phyloP scores from a whole-genome alignment of 495 filamentous ascomycete genomes.

The Mytilinidion resinicola region DNA sequence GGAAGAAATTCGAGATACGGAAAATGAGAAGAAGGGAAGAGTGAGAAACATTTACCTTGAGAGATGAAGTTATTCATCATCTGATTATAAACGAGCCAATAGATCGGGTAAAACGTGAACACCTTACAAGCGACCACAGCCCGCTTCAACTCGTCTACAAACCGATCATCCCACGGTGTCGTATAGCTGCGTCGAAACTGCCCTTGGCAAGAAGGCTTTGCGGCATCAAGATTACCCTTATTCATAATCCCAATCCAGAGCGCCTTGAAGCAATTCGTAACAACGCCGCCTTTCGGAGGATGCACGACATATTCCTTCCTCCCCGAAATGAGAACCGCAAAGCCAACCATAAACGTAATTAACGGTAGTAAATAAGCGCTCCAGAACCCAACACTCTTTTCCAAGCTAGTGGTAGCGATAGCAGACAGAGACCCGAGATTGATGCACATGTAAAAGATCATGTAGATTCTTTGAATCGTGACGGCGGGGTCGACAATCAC shows the following conservation, averaged over 20 bases:
- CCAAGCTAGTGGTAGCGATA: slow-evolving; percentile 59
- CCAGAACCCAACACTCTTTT: slow-evolving; percentile 66
- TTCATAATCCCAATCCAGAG: slow-evolving; percentile 56
- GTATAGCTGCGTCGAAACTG: slow-evolving; percentile 20
- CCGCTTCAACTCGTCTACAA: slow-evolving; percentile 44
- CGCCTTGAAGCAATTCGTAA: slow-evolving; percentile 56
- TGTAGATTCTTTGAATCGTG: slow-evolving; percentile 67
- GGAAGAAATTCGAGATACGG: background rate
- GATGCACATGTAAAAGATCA: slow-evolving; percentile 61
- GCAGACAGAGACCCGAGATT: slow-evolving; percentile 67
- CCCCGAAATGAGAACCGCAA: slow-evolving; percentile 33
- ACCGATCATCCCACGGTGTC: slow-evolving; percentile 42
- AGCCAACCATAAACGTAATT: slow-evolving; percentile 51
- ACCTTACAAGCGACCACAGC: slow-evolving; percentile 48
- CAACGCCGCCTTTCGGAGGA: slow-evolving; percentile 56
- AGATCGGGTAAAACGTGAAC: slow-evolving; percentile 51
- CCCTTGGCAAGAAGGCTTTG: slow-evolving; percentile 56
- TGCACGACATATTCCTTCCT: slow-evolving; percentile 53
- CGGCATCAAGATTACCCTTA: slow-evolving; percentile 55
- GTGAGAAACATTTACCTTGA: slow-evolving; percentile 20
- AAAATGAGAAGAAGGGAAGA: background rate
- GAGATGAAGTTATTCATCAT: slow-evolving; percentile 33
- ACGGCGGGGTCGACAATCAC: slow-evolving; percentile 70
- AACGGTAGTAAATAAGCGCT: slow-evolving; percentile 64
- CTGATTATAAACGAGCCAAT: slow-evolving; percentile 27